Conservation (phyloP, 306 rosid genomes). For the Acacia crassicarpa region DNA sequence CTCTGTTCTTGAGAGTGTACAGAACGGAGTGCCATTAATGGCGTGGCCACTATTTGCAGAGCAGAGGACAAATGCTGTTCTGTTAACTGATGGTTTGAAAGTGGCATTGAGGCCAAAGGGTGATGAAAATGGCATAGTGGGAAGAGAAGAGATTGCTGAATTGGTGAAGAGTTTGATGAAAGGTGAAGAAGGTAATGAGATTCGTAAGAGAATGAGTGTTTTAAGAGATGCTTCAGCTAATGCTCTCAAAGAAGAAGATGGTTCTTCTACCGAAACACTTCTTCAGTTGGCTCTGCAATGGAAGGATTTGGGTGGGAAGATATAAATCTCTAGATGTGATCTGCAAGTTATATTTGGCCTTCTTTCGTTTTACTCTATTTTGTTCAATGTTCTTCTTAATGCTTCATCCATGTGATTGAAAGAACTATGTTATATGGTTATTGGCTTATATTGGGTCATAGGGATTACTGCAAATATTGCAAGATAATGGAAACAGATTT, state of each 20-base stretch:
- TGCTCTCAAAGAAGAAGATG: conserved; percentile 20
- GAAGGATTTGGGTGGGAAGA: neutral
- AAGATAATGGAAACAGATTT: no score
- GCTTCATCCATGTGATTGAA: neutral
- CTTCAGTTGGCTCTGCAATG: conserved; percentile 31
- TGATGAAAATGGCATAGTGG: conserved; percentile 8
- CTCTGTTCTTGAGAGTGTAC: conserved; percentile 14
- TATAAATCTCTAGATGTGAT: neutral
- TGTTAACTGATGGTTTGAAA: conserved; percentile 6
- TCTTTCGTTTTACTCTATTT: no score
- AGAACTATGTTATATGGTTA: neutral
- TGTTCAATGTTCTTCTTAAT: neutral
- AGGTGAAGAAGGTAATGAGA: conserved; percentile 7
- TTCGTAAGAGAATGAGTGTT: conserved; percentile 2
- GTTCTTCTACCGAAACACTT: conserved; percentile 35
- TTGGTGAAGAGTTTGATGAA: conserved; percentile 22
- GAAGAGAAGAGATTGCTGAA: conserved; percentile 22
- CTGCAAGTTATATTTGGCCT: neutral
- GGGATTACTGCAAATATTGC: no score
- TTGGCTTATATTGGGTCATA: no score
- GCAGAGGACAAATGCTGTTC: conserved; percentile 22
- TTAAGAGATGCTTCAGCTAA: conserved; percentile 19
- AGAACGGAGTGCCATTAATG: conserved; percentile 22
- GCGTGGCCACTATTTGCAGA: conserved; percentile 33
- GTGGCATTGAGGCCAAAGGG: conserved; percentile 23